These are phyloP conservation scores for Termitomyces sp. DNA, from an alignment of 768 basidiomycete genomes.

Conservation along the genomic window DNA sequence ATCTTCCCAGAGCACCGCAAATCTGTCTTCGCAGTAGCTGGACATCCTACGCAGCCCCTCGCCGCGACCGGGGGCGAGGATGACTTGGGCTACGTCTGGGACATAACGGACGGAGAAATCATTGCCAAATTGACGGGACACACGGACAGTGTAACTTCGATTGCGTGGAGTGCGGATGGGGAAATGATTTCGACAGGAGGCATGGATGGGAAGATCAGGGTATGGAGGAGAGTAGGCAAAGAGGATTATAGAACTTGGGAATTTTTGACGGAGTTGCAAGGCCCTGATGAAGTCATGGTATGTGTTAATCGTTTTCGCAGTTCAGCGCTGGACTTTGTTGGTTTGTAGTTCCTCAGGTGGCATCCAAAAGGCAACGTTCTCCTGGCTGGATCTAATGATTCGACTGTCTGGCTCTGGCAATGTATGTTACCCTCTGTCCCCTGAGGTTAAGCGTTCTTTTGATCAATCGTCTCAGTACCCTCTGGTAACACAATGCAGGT, in stretches of 20 bases:
- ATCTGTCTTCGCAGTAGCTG: slow-evolving; percentile 81
- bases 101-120: slow-evolving; percentile 73
- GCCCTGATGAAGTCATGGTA: slow-evolving; percentile 94
- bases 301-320: slow-evolving; percentile 20
- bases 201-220: slow-evolving; percentile 92
- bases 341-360: slow-evolving; percentile 82
- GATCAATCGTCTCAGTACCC: slow-evolving; percentile 56
- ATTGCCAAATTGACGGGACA: slow-evolving; percentile 88
- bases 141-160: slow-evolving; percentile 80
- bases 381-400: slow-evolving; percentile 88
- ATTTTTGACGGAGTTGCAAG: slow-evolving; percentile 88
- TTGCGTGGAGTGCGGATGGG: slow-evolving; percentile 82
- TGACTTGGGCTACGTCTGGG: slow-evolving; percentile 92
- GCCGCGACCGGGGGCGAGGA: slow-evolving; percentile 95
- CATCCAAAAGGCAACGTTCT: slow-evolving; percentile 91
- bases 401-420: slow-evolving; percentile 97
- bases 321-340: slow-evolving; percentile 1
- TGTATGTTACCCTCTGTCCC: slow-evolving; percentile 41
- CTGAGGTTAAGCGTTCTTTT: background rate
- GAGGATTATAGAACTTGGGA: slow-evolving; percentile 83
- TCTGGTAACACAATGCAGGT: slow-evolving; percentile 95
- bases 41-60: slow-evolving; percentile 78
- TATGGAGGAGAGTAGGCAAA: slow-evolving; percentile 84
- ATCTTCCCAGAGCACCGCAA: slow-evolving; percentile 60
- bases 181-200: slow-evolving; percentile 94